Conservation (phyloP, 495 filamentous ascomycete species). For the Penicillium coprophilum region DNA sequence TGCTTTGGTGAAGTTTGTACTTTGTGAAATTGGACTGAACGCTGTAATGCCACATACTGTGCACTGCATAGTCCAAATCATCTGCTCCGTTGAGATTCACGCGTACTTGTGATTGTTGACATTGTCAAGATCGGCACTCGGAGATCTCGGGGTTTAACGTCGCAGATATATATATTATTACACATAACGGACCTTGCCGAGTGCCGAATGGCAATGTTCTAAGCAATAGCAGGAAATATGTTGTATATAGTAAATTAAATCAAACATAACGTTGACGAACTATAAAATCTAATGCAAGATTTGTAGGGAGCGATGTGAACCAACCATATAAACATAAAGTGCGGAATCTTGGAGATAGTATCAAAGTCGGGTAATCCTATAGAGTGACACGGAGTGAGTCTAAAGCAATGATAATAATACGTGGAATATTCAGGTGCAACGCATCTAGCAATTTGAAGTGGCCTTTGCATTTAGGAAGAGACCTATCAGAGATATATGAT, state of each 20-base stretch:
- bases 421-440: background rate
- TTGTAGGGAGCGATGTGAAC: background rate
- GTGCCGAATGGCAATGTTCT: background rate
- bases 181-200: background rate
- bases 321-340: too few species aligned
- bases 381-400: background rate
- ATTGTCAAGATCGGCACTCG: background rate
- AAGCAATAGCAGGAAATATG: background rate
- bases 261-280: background rate
- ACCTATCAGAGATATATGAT: background rate
- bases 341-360: background rate
- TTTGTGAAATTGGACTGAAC: background rate
- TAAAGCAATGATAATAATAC: background rate
- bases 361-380: background rate
- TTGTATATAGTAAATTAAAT: background rate
- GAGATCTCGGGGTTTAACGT: background rate
- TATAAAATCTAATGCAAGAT: background rate
- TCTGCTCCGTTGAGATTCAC: background rate
- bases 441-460: background rate
- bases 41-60: background rate
- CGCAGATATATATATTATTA: constrained; percentile 1
- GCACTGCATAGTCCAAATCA: background rate
- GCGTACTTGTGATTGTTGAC: background rate
- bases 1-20: background rate
- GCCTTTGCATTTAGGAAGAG: background rate